phyloP scores from a whole-genome alignment of 257 asterid genomes.

The Fraxinus excelsior region DNA sequence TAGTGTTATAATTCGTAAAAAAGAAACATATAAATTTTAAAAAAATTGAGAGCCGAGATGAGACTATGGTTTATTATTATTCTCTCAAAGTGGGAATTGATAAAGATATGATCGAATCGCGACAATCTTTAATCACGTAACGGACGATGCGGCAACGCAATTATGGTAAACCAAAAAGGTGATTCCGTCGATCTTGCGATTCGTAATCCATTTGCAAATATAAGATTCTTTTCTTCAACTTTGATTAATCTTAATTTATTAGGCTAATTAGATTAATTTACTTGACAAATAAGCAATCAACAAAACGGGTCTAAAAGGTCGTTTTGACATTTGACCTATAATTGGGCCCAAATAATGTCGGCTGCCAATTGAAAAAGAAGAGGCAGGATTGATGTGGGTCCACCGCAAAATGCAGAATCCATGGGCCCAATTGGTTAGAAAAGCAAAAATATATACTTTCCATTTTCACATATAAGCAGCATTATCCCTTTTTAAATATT shows the following conservation, averaged over 20 bases:
- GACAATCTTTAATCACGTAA: conserved; percentile 4
- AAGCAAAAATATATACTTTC: no score
- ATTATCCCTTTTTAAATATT: no score
- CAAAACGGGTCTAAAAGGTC: not conserved
- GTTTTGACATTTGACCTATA: conserved; percentile 1
- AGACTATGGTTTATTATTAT: not conserved
- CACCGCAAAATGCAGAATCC: not conserved
- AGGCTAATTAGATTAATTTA: not conserved
- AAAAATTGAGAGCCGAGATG: no score
- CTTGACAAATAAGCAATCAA: conserved; percentile 3
- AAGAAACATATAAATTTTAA: no score
- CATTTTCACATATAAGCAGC: no score
- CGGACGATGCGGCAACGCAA: not conserved
- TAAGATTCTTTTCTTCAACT: conserved; percentile 3
- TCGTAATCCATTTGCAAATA: not conserved
- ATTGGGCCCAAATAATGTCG: not conserved
- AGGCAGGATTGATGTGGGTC: not conserved
- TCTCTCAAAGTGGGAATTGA: not conserved
- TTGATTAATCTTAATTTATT: not conserved
- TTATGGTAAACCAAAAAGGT: not conserved
- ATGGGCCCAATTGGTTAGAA: no score
- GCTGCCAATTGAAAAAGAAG: not conserved
- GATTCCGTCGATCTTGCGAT: conserved; percentile 1
- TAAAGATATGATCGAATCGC: not conserved
- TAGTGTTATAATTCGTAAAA: no score